Conservation (phyloP, 208 protist genomes). For the Leishmania tropica region DNA sequence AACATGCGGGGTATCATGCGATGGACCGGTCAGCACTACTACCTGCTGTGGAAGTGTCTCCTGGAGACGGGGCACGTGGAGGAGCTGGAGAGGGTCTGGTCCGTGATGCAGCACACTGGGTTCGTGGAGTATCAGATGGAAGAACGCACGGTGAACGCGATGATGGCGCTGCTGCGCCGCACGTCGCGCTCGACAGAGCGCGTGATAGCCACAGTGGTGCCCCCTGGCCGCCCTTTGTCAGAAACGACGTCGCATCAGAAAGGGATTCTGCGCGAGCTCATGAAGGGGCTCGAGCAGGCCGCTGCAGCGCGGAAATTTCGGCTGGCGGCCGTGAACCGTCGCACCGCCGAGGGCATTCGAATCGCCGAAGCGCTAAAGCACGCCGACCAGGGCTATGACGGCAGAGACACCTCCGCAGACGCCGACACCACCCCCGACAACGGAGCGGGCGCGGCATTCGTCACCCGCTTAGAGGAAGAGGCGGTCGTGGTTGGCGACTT, state of each 20-base stretch:
- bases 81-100: constrained; percentile 66
- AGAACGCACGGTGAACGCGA: constrained; percentile 48
- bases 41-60: constrained; percentile 68
- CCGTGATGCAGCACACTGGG: constrained; percentile 68
- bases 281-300: constrained; percentile 55
- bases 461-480: not conserved
- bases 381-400: not conserved
- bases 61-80: constrained; percentile 46
- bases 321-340: constrained; percentile 39
- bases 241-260: constrained; percentile 31
- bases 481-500: constrained; percentile 78
- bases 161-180: constrained; percentile 53
- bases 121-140: constrained; percentile 69
- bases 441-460: not conserved
- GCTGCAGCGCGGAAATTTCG: constrained; percentile 36
- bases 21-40: constrained; percentile 75
- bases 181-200: constrained; percentile 12
- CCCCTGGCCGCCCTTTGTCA: not conserved
- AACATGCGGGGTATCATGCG: constrained; percentile 57
- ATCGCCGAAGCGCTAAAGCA: constrained; percentile 44
- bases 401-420: not conserved
- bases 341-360: constrained; percentile 37
- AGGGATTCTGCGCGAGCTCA: constrained; percentile 42
- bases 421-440: not conserved
- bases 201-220: constrained; percentile 9